Conservation (phyloP, 768 basidiomycete species). For the Thelephora ganbajun region DNA sequence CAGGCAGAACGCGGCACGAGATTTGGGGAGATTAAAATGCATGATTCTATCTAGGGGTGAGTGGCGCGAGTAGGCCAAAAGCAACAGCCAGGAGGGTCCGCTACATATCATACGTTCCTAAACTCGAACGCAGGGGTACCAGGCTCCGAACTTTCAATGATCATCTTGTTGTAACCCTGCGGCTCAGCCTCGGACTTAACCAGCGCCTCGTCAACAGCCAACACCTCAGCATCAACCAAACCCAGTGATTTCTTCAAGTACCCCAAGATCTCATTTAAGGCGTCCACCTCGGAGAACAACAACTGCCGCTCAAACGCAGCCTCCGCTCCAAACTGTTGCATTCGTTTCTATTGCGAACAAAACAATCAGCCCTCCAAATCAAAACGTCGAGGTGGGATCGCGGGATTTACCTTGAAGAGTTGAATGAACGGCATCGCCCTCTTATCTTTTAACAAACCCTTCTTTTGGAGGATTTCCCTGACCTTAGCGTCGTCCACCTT, state of each 20-base stretch:
- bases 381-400: too few relatives aligned
- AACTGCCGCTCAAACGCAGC: constrained; percentile 73
- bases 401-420: constrained; percentile 63
- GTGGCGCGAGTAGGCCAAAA: too few relatives aligned
- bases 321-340: constrained; percentile 58
- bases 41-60: too few relatives aligned
- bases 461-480: constrained; percentile 46
- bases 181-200: constrained; percentile 33
- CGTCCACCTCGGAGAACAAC: constrained; percentile 70
- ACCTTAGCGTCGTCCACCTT: constrained; percentile 78
- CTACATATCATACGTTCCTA: constrained; percentile 42
- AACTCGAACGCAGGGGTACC: constrained; percentile 81
- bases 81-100: too few relatives aligned
- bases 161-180: constrained; percentile 50
- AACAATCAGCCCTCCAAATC: too few relatives aligned
- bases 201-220: constrained; percentile 57
- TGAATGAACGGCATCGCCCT: constrained; percentile 91
- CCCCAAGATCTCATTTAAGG: constrained; percentile 55
- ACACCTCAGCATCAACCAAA: constrained; percentile 56
- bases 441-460: constrained; percentile 90
- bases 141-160: constrained; percentile 81
- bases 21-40: too few relatives aligned
- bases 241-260: constrained; percentile 71
- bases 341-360: constrained; percentile 50
- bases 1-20: too few relatives aligned